These are phyloP conservation scores for Scytalidium lignicola DNA, from an alignment of 2,329 filamentous ascomycete genomes.

Conservation along the genomic window DNA sequence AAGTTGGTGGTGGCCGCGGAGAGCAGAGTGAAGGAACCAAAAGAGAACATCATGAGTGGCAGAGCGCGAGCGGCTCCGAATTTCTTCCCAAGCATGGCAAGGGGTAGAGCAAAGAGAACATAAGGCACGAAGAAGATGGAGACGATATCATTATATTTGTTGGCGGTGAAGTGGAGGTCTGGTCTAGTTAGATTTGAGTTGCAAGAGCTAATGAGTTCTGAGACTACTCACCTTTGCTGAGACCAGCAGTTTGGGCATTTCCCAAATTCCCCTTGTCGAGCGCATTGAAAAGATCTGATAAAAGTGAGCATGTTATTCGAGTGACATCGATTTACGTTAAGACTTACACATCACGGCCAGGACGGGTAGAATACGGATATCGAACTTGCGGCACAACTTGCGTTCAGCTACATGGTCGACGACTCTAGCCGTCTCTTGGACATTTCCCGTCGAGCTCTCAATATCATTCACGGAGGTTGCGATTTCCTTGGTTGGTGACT, in stretches of 20 bases:
- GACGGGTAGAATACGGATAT: conserved; percentile 47
- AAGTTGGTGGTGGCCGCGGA: conserved; percentile 52
- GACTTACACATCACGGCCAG: conserved; percentile 46
- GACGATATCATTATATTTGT: conserved; percentile 66
- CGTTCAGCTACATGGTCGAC: conserved; percentile 41
- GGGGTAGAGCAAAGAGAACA: conserved; percentile 61
- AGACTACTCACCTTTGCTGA: conserved; percentile 31
- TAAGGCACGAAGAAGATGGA: conserved; percentile 73
- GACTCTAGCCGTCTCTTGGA: conserved; percentile 12
- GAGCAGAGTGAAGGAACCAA: conserved; percentile 58
- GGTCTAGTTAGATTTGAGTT: not conserved
- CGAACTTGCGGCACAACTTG: conserved; percentile 48
- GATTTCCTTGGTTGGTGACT: no score
- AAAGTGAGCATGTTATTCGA: no score
- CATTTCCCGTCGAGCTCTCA: not conserved
- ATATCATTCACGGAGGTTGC: not conserved
- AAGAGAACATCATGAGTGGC: conserved; percentile 63
- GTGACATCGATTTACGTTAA: no score
- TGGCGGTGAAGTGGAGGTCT: conserved; percentile 51
- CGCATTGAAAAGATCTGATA: conserved; percentile 37
- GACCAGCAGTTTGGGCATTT: conserved; percentile 52
- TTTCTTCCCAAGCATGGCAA: conserved; percentile 63
- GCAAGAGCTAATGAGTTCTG: not conserved
- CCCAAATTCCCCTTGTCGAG: conserved; percentile 48
- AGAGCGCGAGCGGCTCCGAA: conserved; percentile 60